phyloP scores from a whole-genome alignment of 2,329 filamentous ascomycete genomes.

The Corinectria fuckeliana region DNA sequence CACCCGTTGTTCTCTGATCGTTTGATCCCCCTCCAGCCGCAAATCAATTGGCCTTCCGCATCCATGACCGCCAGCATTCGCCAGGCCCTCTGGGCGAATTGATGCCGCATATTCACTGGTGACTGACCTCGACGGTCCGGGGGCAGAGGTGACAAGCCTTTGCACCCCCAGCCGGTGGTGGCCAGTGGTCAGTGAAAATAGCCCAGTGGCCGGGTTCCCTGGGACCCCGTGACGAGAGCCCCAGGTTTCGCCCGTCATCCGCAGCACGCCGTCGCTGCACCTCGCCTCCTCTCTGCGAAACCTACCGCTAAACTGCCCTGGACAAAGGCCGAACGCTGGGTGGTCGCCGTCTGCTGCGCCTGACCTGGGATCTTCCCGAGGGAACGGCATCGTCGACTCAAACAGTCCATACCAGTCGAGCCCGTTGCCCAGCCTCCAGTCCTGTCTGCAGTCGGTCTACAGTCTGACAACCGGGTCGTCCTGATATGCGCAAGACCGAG shows the following conservation, averaged over 20 bases:
- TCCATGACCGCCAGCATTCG: neutral
- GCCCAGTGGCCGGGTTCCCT: conserved; percentile 26
- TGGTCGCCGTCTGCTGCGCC: conserved; percentile 35
- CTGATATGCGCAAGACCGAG: conserved; percentile 23
- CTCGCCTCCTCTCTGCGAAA: conserved; percentile 32
- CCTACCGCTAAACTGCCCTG: conserved; percentile 30
- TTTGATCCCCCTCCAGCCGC: conserved; percentile 12
- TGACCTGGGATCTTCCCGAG: conserved; percentile 29
- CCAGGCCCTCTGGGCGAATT: conserved; percentile 8
- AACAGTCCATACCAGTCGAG: conserved; percentile 18
- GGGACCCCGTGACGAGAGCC: conserved; percentile 35
- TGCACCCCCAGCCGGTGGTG: conserved; percentile 5
- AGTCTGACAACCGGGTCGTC: conserved; percentile 15
- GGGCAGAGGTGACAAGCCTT: conserved; percentile 14
- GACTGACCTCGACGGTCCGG: conserved; percentile 7
- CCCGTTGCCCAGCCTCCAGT: conserved; percentile 10
- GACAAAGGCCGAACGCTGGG: conserved; percentile 29
- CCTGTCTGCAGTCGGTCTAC: neutral
- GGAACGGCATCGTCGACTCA: conserved; percentile 16
- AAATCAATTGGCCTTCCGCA: conserved; percentile 17
- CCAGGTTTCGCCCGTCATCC: conserved; percentile 37
- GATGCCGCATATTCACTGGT: conserved; percentile 12
- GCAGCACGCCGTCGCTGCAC: conserved; percentile 35
- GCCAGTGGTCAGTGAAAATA: conserved; percentile 21
- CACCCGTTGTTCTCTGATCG: conserved; percentile 7